These are phyloP conservation scores for Xylaria digitata DNA, from an alignment of 2,329 filamentous ascomycete species.

Conservation along the genomic window DNA sequence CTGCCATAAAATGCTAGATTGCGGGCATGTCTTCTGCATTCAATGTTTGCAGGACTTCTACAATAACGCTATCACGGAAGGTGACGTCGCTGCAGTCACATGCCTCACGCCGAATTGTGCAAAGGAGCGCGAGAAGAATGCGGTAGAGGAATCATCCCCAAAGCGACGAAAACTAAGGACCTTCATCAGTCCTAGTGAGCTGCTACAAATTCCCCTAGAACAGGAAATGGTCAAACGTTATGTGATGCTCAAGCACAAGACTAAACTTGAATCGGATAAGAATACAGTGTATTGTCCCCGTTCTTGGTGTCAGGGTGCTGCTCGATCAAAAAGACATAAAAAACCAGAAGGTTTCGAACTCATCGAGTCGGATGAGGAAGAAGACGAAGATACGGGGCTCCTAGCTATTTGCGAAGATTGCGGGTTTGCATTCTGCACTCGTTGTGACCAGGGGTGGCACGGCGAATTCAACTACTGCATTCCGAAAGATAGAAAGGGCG, in stretches of 20 bases:
- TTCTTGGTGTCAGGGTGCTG: conserved; percentile 91
- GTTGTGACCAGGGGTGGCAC: conserved; percentile 84
- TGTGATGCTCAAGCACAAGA: conserved; percentile 90
- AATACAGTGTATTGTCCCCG: conserved; percentile 93
- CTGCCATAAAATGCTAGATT: conserved; percentile 85
- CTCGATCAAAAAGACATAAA: conserved; percentile 77
- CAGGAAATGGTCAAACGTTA: conserved; percentile 84
- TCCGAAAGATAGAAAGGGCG: conserved; percentile 72
- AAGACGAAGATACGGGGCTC: conserved; percentile 66
- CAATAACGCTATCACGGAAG: conserved; percentile 85
- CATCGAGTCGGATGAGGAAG: conserved; percentile 66
- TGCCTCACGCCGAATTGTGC: conserved; percentile 85
- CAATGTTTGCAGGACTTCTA: conserved; percentile 92
- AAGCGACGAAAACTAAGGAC: conserved; percentile 71
- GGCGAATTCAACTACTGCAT: conserved; percentile 81
- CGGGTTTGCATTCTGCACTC: conserved; percentile 84
- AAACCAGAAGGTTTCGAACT: conserved; percentile 76
- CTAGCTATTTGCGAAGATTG: conserved; percentile 91
- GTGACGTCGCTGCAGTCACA: conserved; percentile 80
- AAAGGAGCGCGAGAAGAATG: conserved; percentile 63
- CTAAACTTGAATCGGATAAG: conserved; percentile 90
- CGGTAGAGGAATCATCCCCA: conserved; percentile 43
- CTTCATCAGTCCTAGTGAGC: conserved; percentile 82
- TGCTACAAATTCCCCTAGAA: conserved; percentile 79
- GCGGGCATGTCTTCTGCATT: conserved; percentile 90